Percentiles rank a stretch among this genome's conserved stretches.
Evolutionary conservation across 2,329 filamentous ascomycete genomes (phyloP).

Genomic region (Chaetoscypha palmicola): DNA sequence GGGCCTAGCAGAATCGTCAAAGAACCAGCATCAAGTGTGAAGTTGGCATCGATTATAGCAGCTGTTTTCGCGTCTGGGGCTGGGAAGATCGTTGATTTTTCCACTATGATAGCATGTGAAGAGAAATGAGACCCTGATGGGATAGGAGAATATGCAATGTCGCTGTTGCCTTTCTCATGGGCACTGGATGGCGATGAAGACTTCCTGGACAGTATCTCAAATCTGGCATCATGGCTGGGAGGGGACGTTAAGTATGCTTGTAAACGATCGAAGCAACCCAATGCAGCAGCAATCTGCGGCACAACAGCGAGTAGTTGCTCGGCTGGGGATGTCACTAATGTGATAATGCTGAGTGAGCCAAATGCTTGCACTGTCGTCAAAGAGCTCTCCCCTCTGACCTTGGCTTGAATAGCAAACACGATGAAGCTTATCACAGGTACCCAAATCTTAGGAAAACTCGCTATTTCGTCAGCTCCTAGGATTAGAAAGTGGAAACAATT

Average conservation of each 20-base stretch:
- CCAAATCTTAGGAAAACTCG: not conserved
- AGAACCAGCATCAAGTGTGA: no score
- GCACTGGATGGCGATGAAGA: no score
- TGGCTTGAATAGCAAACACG: not conserved
- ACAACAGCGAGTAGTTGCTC: not conserved
- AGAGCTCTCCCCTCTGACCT: not conserved
- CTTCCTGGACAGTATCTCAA: no score
- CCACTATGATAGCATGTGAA: no score
- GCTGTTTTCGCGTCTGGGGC: no score
- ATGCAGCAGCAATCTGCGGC: not conserved
- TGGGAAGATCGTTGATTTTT: no score
- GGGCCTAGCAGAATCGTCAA: constrained; percentile 27
- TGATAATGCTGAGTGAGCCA: not conserved
- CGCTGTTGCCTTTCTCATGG: no score
- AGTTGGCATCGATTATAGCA: no score
- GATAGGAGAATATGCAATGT: no score
- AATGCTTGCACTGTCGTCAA: not conserved
- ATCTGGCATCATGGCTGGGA: no score
- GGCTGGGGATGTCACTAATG: not conserved
- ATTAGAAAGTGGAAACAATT: no score
- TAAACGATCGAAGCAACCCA: not conserved
- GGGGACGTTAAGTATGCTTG: not conserved
- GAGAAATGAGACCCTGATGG: no score
- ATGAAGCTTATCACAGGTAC: not conserved
- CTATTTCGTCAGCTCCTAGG: not conserved